These are phyloP conservation scores for Musa acuminata DNA, from an alignment of 176 grass and related monocot species.

Conservation along the genomic window DNA sequence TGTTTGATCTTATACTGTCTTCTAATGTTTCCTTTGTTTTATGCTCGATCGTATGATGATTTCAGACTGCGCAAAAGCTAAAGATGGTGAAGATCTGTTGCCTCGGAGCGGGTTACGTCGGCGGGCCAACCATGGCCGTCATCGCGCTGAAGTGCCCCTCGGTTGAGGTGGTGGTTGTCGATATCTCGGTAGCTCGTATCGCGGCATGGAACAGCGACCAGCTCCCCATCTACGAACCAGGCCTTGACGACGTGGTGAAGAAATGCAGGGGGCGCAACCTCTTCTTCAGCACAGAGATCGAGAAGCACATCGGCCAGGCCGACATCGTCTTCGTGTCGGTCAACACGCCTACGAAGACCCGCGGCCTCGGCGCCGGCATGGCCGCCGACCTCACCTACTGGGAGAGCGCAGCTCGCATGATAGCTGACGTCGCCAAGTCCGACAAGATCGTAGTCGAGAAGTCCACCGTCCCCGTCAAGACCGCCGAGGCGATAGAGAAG, in stretches of 20 bases:
- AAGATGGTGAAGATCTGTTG: background rate
- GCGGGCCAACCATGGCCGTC: background rate
- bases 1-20: no score
- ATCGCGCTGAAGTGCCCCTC: slow-evolving; percentile 1
- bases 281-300: background rate
- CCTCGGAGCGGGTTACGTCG: background rate
- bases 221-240: background rate
- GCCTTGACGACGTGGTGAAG: background rate
- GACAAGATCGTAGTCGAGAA: background rate
- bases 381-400: background rate
- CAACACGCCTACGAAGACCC: background rate
- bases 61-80: background rate
- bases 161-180: background rate
- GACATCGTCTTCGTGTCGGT: background rate
- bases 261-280: background rate
- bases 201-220: background rate
- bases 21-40: no score
- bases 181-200: background rate
- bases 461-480: slow-evolving; percentile 1
- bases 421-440: background rate
- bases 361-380: background rate
- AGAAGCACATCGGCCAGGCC: background rate
- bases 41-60: no score
- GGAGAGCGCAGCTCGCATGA: slow-evolving; percentile 1
- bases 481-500: background rate